Conservation (phyloP, 768 basidiomycete genomes). For the Heimioporus sp. region DNA sequence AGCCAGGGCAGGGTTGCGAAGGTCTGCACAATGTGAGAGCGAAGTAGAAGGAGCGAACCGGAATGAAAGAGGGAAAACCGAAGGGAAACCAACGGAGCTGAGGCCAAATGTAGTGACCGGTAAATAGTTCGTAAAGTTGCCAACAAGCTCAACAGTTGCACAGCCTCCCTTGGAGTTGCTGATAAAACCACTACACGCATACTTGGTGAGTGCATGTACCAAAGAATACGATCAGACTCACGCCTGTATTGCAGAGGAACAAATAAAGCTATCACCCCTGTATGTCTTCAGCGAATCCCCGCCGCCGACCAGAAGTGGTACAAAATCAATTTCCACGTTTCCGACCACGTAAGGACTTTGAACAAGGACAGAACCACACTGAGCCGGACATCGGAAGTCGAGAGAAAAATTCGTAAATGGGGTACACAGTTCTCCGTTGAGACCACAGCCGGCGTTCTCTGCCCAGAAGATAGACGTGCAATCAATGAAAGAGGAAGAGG, state of each 20-base stretch:
- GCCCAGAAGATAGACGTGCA: slow-evolving; percentile 75
- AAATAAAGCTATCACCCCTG: slow-evolving; percentile 82
- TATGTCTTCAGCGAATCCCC: slow-evolving; percentile 72
- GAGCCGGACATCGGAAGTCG: slow-evolving; percentile 81
- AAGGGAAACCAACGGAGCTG: slow-evolving; percentile 69
- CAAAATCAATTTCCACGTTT: slow-evolving; percentile 56
- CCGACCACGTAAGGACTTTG: slow-evolving; percentile 78
- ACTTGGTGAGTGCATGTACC: slow-evolving; percentile 6
- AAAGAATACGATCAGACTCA: slow-evolving; percentile 36
- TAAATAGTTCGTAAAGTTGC: slow-evolving; percentile 69
- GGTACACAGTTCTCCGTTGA: slow-evolving; percentile 62
- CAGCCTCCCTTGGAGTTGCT: slow-evolving; percentile 73
- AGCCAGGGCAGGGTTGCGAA: slow-evolving; percentile 65
- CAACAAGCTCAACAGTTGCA: slow-evolving; percentile 62
- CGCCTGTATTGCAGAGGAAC: slow-evolving; percentile 81
- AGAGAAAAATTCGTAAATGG: slow-evolving; percentile 62
- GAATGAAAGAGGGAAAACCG: slow-evolving; percentile 71
- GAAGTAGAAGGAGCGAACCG: slow-evolving; percentile 48
- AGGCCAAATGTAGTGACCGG: slow-evolving; percentile 61
- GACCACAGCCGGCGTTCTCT: slow-evolving; percentile 67
- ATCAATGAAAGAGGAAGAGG: slow-evolving; percentile 57
- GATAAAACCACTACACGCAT: slow-evolving; percentile 54
- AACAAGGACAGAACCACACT: slow-evolving; percentile 59
- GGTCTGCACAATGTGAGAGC: slow-evolving; percentile 66
- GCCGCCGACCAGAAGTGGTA: slow-evolving; percentile 83